These are phyloP conservation scores for Viola odorata DNA, from an alignment of 345 rosid species.

Conservation along the genomic window DNA sequence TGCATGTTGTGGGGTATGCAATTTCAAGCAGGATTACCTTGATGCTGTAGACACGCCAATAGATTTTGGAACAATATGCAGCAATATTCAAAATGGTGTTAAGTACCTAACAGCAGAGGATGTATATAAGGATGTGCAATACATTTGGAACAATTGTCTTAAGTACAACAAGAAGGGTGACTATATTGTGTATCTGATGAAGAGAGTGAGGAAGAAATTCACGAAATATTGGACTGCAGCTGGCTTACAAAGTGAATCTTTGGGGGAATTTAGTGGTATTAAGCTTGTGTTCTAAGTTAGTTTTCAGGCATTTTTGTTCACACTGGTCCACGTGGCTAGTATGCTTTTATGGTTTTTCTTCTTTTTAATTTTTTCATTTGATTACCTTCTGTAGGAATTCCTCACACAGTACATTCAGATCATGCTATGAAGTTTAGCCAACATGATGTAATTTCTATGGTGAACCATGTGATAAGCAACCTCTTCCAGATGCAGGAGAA, in stretches of 20 bases:
- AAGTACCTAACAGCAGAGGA: conserved; percentile 70
- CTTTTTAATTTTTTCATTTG: neutral
- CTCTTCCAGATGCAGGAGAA: conserved; percentile 13
- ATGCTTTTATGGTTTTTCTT: neutral
- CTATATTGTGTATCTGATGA: conserved; percentile 87
- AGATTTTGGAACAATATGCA: conserved; percentile 93
- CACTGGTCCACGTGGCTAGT: neutral
- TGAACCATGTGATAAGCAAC: conserved; percentile 3
- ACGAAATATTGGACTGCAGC: conserved; percentile 87
- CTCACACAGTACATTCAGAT: neutral
- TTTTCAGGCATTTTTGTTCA: neutral
- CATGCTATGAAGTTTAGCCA: conserved; percentile 7
- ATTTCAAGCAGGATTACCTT: conserved; percentile 59
- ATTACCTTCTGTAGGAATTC: neutral
- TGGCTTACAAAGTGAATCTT: conserved; percentile 21
- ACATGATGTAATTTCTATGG: conserved; percentile 6
- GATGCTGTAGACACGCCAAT: conserved; percentile 81
- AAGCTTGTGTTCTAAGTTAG: neutral
- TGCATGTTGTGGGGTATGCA: conserved; percentile 2
- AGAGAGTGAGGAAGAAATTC: conserved; percentile 88
- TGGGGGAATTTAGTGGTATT: conserved; percentile 5
- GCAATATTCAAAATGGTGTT: conserved; percentile 52
- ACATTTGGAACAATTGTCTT: conserved; percentile 87
- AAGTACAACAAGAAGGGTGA: conserved; percentile 90
- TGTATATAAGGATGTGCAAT: conserved; percentile 77